Base-by-base conservation (phyloP, 805 yeast genomes). In the Schwanniomyces vanrijiae region DNA sequence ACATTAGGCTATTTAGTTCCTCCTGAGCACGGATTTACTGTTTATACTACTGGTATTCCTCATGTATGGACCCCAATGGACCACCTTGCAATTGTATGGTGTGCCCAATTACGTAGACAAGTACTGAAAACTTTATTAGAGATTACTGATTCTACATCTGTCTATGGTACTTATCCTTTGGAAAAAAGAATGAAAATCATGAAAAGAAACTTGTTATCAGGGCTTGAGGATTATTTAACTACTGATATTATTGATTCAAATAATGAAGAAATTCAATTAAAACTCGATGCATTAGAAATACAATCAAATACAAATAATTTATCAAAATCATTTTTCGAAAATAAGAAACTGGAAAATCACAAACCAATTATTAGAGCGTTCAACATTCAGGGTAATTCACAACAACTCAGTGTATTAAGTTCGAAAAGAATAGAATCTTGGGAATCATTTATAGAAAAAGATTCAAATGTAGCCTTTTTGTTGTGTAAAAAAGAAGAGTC, bases 41-140 rank as follows among this genome's bases (percentile, higher is more conserved):
- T 86, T 0, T 88, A 82, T 55, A 81, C 97, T 0, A 83, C 94
- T 0, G 91, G 96, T 1, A 86, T 92, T 9, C 96, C 96, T 0
- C 77, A 76, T 2, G 97, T 92, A 1, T 92, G 97, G 96, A 84
- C 96, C 0, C 87, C 97, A 1, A 83, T 90, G 35, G 98, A 92
- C 64, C 99, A 92, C 68, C 75, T 90, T 53, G 97, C 98, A 0
- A 84, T 94, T 41, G 96, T 92, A 1, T 92, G 99, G 99, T 92
- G 99, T 66, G 88, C 84, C 50, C 97, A 92, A 63, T 68, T 91
- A 33, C 76, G 97, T 44, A 73, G 78, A 44, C 79, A 76, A 13
- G 53, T 92, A 1, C 84, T 88, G 7, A 68, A 68, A 42, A 69
- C 83, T 0, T 59, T 94, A 31, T 66, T 87, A 40, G 85, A 80